Evolutionary conservation across 2,329 filamentous ascomycete genomes (phyloP), one percentile per base, ranked within the genome.

Genomic region (Clarireedia hainanense): DNA sequence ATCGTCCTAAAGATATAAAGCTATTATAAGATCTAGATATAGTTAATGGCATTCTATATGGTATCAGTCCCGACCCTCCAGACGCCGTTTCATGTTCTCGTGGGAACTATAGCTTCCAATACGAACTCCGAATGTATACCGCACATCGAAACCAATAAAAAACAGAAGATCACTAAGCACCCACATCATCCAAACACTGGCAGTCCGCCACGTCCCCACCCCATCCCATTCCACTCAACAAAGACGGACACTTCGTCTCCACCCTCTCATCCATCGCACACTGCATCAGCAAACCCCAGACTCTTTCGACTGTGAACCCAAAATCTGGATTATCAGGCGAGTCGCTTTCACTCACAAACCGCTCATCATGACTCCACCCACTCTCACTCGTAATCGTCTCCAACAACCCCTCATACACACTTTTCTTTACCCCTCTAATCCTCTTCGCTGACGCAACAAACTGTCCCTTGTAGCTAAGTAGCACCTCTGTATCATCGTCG

Each of bases 221-320:
- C 12, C 26, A 50, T 58, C 88, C 88, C 59, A 84, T 89, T 0
- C 89, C 89, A 61, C 89, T 89, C 58, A 86, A 88, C 4, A 95
- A 75, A 65, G 91, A 91, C 60, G 92, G 88, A 12, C 89, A 89
- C 58, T 90, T 90, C 1, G 86, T 85, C 12, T 89, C 89, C 47
- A 94, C 86, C 63, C 89, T 84, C 0, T 87, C 91, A 57, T 81
- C 72, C 23, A 5, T 40, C 7, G 61, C 61, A 58, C 65, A 68
- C 55, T 68, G 65, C 58, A 67, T 58, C 10, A 68, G 45, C 37
- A 67, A 50, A 9, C 59, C 52, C 65, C 65, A 67, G 9, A 67
- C 45, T 36, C 65, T 58, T 48, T 67, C 65, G 26, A 67, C 52
- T 3, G 61, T 57, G 36, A 66, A 67, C 15, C 64, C 65, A 51